phyloP scores from a whole-genome alignment of 2,329 filamentous ascomycete species.

The Keithomyces neogunnii region DNA sequence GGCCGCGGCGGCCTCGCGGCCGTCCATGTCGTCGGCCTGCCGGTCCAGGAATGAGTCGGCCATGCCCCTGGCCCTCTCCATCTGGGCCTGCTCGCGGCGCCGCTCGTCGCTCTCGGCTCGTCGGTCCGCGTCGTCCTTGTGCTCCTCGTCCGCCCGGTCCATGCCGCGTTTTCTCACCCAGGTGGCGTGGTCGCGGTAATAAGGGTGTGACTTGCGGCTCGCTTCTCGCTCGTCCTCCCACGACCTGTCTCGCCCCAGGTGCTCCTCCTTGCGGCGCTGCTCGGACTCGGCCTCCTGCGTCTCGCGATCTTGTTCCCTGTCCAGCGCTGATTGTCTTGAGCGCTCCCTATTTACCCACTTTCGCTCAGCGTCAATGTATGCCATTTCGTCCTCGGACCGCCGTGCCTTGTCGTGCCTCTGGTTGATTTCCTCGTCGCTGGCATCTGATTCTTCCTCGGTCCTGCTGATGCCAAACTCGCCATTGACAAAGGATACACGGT shows the following conservation, averaged over 20 bases:
- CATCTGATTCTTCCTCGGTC: slow-evolving; percentile 81
- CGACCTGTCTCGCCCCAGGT: slow-evolving; percentile 54
- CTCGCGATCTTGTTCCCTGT: slow-evolving; percentile 76
- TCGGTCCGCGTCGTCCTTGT: slow-evolving; percentile 75
- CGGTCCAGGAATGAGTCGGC: slow-evolving; percentile 86
- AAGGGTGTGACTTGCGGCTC: slow-evolving; percentile 62
- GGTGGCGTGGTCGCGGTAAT: slow-evolving; percentile 76
- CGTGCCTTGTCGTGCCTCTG: slow-evolving; percentile 61
- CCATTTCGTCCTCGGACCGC: slow-evolving; percentile 67
- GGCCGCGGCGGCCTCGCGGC: slow-evolving; percentile 29
- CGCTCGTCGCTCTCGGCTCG: slow-evolving; percentile 68
- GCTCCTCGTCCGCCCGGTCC: slow-evolving; percentile 65
- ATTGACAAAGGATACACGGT: slow-evolving; percentile 67
- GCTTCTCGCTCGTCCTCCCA: slow-evolving; percentile 89
- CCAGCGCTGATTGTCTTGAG: slow-evolving; percentile 72
- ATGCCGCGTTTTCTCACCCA: slow-evolving; percentile 77
- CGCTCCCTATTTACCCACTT: slow-evolving; percentile 88
- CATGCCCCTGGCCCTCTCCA: slow-evolving; percentile 73
- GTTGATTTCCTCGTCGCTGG: slow-evolving; percentile 80
- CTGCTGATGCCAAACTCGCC: slow-evolving; percentile 57
- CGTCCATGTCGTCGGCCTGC: slow-evolving; percentile 68
- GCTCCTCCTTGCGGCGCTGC: slow-evolving; percentile 59
- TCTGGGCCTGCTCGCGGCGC: slow-evolving; percentile 59
- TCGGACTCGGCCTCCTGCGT: slow-evolving; percentile 61
- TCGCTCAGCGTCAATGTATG: slow-evolving; percentile 76